These are phyloP conservation scores for Xylaria digitata DNA, from an alignment of 2,329 filamentous ascomycete genomes.

Conservation along the genomic window DNA sequence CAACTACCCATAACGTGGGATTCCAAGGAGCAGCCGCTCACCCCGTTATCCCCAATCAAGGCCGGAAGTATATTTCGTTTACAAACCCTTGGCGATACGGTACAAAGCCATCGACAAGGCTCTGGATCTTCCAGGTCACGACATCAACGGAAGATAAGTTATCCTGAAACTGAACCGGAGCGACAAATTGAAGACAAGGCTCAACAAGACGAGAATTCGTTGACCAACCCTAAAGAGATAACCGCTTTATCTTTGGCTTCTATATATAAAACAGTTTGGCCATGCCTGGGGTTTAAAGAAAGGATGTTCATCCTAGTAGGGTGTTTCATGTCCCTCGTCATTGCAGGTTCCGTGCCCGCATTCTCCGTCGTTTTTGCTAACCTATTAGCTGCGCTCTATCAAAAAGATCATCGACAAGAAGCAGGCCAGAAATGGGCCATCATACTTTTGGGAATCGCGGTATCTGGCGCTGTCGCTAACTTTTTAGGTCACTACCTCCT, in stretches of 20 bases:
- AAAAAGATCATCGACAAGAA: constrained; percentile 58
- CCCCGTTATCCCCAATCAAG: constrained; percentile 35
- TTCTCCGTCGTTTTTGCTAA: constrained; percentile 83
- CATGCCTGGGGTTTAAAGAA: constrained; percentile 64
- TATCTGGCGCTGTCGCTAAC: constrained; percentile 72
- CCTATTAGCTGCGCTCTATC: constrained; percentile 77
- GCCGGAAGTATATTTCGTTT: constrained; percentile 41
- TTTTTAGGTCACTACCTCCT: constrained; percentile 77
- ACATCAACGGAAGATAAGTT: constrained; percentile 1
- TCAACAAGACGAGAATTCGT: neutral
- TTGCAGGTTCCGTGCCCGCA: constrained; percentile 74
- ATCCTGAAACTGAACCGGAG: neutral
- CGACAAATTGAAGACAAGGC: neutral
- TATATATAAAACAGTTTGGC: constrained; percentile 79
- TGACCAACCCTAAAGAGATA: constrained; percentile 10
- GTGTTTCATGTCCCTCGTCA: constrained; percentile 69
- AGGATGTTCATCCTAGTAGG: constrained; percentile 69
- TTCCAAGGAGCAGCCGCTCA: constrained; percentile 7
- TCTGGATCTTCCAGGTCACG: constrained; percentile 14
- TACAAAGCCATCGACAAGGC: constrained; percentile 34
- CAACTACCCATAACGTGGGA: constrained; percentile 12
- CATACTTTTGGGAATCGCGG: constrained; percentile 73
- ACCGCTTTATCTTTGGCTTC: constrained; percentile 54
- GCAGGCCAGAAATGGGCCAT: constrained; percentile 75
- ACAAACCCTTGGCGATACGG: constrained; percentile 40